Percentiles rank a stretch among this genome's conserved stretches.
phyloP scores from a whole-genome alignment of 805 yeast species.

The Metschnikowia arizonensis region DNA sequence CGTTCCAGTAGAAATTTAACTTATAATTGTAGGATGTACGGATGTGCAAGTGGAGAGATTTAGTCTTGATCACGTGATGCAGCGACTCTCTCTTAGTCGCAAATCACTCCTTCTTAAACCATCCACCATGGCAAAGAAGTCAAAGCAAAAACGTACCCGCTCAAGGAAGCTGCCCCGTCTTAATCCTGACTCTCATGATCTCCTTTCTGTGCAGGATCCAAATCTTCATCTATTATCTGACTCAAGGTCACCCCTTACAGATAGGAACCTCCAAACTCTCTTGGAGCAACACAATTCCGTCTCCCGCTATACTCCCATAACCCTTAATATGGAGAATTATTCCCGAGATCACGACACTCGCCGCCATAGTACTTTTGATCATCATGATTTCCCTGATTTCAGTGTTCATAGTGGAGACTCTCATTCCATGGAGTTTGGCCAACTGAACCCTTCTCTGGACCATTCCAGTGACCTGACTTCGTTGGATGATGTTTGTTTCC shows the following conservation, averaged over 20 bases:
- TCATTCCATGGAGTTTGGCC: slow-evolving; percentile 37
- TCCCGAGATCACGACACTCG: slow-evolving; percentile 27
- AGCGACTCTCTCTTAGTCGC: too few species aligned
- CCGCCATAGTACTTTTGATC: slow-evolving; percentile 13
- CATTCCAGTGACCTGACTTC: slow-evolving; percentile 66
- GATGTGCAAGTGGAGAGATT: too few species aligned
- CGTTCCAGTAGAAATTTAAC: too few species aligned
- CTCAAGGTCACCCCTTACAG: slow-evolving; percentile 32
- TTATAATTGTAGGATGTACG: too few species aligned
- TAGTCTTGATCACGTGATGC: too few species aligned
- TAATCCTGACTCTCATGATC: background rate
- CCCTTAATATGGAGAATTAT: slow-evolving; percentile 40
- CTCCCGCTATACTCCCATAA: slow-evolving; percentile 23
- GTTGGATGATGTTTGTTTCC: slow-evolving; percentile 88
- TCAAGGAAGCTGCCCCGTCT: background rate
- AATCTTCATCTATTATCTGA: background rate
- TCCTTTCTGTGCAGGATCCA: background rate
- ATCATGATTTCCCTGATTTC: slow-evolving; percentile 8
- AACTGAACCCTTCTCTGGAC: slow-evolving; percentile 62
- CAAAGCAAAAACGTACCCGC: slow-evolving; percentile 9
- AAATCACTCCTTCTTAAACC: too few species aligned
- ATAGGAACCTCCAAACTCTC: slow-evolving; percentile 33
- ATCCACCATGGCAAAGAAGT: slow-evolving; percentile 15
- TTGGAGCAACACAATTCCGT: slow-evolving; percentile 16
- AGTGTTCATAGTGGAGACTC: slow-evolving; percentile 10